These are phyloP conservation scores for Hypericum perforatum DNA, from an alignment of 345 rosid species.

Conservation along the genomic window DNA sequence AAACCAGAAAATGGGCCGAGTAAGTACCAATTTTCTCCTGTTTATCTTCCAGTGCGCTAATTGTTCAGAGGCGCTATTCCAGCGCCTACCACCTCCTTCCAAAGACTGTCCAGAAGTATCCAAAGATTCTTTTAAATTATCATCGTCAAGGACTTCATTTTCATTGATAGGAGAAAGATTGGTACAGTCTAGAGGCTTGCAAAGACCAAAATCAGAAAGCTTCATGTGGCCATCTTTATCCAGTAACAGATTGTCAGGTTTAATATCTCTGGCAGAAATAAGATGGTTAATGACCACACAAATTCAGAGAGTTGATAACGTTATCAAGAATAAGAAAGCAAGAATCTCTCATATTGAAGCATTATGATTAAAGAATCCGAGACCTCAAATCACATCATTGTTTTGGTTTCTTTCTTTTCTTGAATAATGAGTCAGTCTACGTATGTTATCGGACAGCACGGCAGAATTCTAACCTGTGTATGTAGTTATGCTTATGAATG, in stretches of 20 bases:
- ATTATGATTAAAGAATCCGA: too few species aligned
- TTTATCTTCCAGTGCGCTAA: conserved; percentile 87
- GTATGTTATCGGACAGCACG: not conserved
- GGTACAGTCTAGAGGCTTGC: conserved; percentile 90
- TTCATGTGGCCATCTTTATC: conserved; percentile 87
- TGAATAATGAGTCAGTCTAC: too few species aligned
- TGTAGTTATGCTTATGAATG: conserved; percentile 80
- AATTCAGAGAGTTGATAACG: conserved; percentile 9
- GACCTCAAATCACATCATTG: too few species aligned
- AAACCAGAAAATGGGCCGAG: conserved; percentile 5
- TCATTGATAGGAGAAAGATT: conserved; percentile 59
- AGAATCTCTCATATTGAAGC: too few species aligned
- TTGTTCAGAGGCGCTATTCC: conserved; percentile 80
- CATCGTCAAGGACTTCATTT: conserved; percentile 62
- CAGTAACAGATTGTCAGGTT: conserved; percentile 87
- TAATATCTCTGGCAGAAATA: conserved; percentile 61
- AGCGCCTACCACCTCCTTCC: conserved; percentile 48
- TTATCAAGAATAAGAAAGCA: conserved; percentile 5
- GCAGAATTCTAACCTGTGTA: conserved; percentile 59
- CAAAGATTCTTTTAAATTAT: conserved; percentile 51
- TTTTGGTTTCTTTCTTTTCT: too few species aligned
- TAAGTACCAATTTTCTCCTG: conserved; percentile 68
- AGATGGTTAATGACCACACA: conserved; percentile 4
- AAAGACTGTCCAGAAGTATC: conserved; percentile 46
- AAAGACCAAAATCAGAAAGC: conserved; percentile 96